Percentiles rank a stretch among this genome's conserved stretches.
Conservation (phyloP, 2,329 filamentous ascomycete genomes). For the Macroventuria anomochaeta region DNA sequence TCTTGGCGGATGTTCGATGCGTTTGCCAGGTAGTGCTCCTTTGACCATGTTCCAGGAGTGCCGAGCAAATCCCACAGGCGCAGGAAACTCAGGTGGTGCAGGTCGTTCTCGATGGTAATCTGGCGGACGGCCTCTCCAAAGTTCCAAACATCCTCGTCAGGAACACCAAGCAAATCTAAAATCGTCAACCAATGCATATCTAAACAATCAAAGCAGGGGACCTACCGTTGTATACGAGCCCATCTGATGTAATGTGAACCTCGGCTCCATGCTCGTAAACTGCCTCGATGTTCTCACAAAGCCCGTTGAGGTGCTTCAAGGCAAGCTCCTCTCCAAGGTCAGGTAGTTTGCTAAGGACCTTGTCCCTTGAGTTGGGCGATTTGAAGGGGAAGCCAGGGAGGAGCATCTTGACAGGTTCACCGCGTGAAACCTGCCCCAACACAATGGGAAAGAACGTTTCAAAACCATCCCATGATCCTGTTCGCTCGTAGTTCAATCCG, state of each 20-base stretch:
- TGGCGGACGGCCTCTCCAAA: conserved; percentile 34
- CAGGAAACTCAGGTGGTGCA: conserved; percentile 28
- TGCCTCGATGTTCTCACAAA: conserved; percentile 50
- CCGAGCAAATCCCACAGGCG: conserved; percentile 29
- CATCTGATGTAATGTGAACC: conserved; percentile 54
- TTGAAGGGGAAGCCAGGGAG: conserved; percentile 69
- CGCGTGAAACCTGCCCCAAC: conserved; percentile 25
- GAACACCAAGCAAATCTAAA: conserved; percentile 52
- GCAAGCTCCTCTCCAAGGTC: conserved; percentile 55
- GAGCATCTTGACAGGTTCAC: conserved; percentile 34
- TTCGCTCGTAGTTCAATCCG: conserved; percentile 34
- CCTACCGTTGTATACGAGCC: conserved; percentile 51
- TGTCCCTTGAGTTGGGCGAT: conserved; percentile 61
- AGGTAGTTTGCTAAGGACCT: conserved; percentile 59
- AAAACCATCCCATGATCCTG: conserved; percentile 33
- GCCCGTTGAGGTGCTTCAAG: conserved; percentile 50
- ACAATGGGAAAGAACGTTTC: conserved; percentile 31
- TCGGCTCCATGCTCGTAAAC: conserved; percentile 52
- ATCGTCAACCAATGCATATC: not conserved
- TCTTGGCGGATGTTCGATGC: conserved; percentile 35
- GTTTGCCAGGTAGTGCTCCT: conserved; percentile 31
- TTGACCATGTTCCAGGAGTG: conserved; percentile 26
- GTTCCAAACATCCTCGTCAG: conserved; percentile 53
- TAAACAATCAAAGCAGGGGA: not conserved
- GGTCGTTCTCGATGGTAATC: conserved; percentile 23